Percentiles rank a stretch among this genome's conserved stretches.
These are phyloP conservation scores for Annulohypoxylon nitens DNA, from an alignment of 495 filamentous ascomycete genomes.

Conservation along the genomic window DNA sequence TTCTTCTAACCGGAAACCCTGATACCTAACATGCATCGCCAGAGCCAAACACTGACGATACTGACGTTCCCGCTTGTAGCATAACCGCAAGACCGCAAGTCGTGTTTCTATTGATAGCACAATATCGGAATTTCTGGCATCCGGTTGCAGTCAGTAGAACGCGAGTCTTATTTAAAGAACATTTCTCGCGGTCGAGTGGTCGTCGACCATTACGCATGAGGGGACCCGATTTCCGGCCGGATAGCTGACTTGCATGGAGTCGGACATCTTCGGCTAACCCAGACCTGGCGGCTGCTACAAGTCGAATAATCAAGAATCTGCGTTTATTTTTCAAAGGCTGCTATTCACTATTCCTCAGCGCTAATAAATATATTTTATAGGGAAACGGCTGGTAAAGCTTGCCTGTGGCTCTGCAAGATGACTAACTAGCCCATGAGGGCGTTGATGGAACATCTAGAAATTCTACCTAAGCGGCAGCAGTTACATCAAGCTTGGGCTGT, in stretches of 20 bases:
- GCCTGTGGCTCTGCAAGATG: neutral
- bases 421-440: constrained; percentile 17
- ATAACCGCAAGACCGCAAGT: constrained; percentile 6
- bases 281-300: neutral
- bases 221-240: constrained; percentile 5
- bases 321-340: too few species aligned
- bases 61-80: neutral
- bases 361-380: neutral
- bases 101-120: constrained; percentile 27
- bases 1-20: too few species aligned
- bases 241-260: constrained; percentile 3
- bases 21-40: neutral
- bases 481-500: constrained; percentile 23
- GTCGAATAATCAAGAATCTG: too few species aligned
- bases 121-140: constrained; percentile 21
- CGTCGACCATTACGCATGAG: constrained; percentile 2
- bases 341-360: neutral
- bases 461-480: constrained; percentile 7
- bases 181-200: constrained; percentile 7
- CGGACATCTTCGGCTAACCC: constrained; percentile 2
- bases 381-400: neutral
- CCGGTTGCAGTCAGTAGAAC: constrained; percentile 18
- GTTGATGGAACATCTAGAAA: constrained; percentile 8
- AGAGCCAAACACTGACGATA: neutral
- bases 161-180: constrained; percentile 18